Evolutionary conservation across 345 rosid genomes (phyloP).

Genomic region (Reutealis trisperma): DNA sequence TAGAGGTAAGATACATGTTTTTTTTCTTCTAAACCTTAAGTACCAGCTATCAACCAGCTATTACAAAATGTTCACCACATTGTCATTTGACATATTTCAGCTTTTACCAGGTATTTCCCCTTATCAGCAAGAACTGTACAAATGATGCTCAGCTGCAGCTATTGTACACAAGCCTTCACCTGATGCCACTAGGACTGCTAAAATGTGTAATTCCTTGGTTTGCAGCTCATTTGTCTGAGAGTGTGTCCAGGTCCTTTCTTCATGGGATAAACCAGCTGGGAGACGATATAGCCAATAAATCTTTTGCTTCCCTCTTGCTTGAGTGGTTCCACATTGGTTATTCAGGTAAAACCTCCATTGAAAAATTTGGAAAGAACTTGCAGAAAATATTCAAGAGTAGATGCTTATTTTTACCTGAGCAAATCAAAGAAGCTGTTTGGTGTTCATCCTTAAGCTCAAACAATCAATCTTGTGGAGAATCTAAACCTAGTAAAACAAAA

Average conservation of each 20-base stretch:
- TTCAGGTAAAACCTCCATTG: constrained; percentile 57
- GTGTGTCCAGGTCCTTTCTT: constrained; percentile 55
- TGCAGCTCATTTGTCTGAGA: constrained; percentile 57
- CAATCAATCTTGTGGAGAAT: constrained; percentile 24
- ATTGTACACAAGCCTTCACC: constrained; percentile 52
- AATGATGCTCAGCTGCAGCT: constrained; percentile 58
- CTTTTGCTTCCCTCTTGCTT: constrained; percentile 55
- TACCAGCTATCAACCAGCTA: neutral
- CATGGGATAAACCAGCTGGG: constrained; percentile 34
- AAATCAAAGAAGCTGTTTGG: constrained; percentile 36
- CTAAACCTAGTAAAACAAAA: constrained; percentile 26
- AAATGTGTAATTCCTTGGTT: constrained; percentile 74
- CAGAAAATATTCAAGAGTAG: constrained; percentile 46
- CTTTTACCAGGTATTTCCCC: constrained; percentile 53
- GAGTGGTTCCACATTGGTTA: constrained; percentile 64
- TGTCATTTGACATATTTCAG: constrained; percentile 21
- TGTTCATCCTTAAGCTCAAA: constrained; percentile 32
- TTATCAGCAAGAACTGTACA: constrained; percentile 50
- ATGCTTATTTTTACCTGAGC: constrained; percentile 39
- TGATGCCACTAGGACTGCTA: constrained; percentile 77
- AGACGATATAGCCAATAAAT: constrained; percentile 31
- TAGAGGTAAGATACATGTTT: constrained; percentile 47
- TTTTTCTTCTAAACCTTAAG: neutral
- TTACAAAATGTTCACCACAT: constrained; percentile 10
- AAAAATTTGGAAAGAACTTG: constrained; percentile 52